Evolutionary conservation across 441 rosid genomes (phyloP).

Genomic region (Populus hybrid): DNA sequence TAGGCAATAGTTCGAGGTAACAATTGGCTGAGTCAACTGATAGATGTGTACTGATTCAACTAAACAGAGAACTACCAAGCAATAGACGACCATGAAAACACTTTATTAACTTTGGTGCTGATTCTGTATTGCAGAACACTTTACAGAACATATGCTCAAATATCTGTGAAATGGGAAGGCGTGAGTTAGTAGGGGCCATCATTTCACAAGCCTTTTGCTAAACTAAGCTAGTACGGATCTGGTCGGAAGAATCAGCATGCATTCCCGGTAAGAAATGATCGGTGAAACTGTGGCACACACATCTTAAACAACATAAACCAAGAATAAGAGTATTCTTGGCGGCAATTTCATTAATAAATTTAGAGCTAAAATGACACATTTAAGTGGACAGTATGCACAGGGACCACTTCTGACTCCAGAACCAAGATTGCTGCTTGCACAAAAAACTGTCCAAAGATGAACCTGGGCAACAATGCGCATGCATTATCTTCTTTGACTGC

Average conservation of each 20-base stretch:
- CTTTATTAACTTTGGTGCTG: background rate
- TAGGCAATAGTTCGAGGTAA: background rate
- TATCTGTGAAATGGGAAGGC: background rate
- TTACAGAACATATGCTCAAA: background rate
- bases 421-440: background rate
- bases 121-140: background rate
- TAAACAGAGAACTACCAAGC: background rate
- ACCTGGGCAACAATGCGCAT: background rate
- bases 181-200: background rate
- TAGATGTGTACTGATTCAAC: background rate
- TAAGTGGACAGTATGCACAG: background rate
- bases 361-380: background rate
- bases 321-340: background rate
- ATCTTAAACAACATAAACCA: background rate
- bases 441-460: slow-evolving; percentile 3
- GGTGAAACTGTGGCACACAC: background rate
- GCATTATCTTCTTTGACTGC: background rate
- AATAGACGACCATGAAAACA: background rate
- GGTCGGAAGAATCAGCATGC: background rate
- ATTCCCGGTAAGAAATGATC: slow-evolving; percentile 1
- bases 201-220: background rate
- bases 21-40: background rate
- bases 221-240: background rate
- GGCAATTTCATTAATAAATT: background rate
- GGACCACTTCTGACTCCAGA: background rate